Conservation (phyloP, 1,139 yeast genomes). For the Debaryomyces psychrophilus region DNA sequence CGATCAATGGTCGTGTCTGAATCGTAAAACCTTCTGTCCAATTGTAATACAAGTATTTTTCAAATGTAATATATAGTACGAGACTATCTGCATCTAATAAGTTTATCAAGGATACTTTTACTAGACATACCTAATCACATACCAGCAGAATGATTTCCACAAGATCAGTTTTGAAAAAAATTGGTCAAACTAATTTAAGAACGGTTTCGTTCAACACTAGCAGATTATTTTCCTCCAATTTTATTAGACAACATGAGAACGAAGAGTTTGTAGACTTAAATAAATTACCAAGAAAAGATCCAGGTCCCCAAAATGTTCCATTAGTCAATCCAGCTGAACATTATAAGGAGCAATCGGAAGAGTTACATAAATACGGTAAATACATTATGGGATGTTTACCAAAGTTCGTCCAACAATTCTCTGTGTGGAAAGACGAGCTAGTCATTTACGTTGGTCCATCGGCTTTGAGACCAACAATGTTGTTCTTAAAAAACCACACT, state of each 20-base stretch:
- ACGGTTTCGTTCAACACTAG: slow-evolving; percentile 5
- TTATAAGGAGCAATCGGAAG: slow-evolving; percentile 68
- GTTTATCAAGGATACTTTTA: neutral
- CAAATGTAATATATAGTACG: slow-evolving; percentile 4
- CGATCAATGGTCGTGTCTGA: neutral
- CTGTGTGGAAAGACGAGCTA: slow-evolving; percentile 91
- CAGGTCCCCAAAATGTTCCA: slow-evolving; percentile 50
- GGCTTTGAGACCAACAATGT: slow-evolving; percentile 69
- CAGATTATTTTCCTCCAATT: slow-evolving; percentile 17
- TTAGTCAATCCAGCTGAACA: slow-evolving; percentile 79
- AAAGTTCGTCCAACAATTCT: slow-evolving; percentile 78
- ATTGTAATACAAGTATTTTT: slow-evolving; percentile 16
- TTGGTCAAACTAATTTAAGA: slow-evolving; percentile 11
- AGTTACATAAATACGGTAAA: slow-evolving; percentile 80
- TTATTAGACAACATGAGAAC: slow-evolving; percentile 17
- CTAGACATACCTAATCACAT: neutral
- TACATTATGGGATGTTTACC: slow-evolving; percentile 81
- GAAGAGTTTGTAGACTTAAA: slow-evolving; percentile 43
- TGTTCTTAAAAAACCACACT: slow-evolving; percentile 76
- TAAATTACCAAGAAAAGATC: slow-evolving; percentile 44
- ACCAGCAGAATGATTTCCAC: slow-evolving; percentile 8
- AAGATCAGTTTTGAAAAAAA: slow-evolving; percentile 10
- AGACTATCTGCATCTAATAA: neutral
- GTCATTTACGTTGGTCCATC: slow-evolving; percentile 76
- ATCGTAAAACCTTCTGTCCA: slow-evolving; percentile 11